These are phyloP conservation scores for Thoreauomyces humboldtii DNA, from an alignment of 192 early-diverging fungal species.

Conservation along the genomic window DNA sequence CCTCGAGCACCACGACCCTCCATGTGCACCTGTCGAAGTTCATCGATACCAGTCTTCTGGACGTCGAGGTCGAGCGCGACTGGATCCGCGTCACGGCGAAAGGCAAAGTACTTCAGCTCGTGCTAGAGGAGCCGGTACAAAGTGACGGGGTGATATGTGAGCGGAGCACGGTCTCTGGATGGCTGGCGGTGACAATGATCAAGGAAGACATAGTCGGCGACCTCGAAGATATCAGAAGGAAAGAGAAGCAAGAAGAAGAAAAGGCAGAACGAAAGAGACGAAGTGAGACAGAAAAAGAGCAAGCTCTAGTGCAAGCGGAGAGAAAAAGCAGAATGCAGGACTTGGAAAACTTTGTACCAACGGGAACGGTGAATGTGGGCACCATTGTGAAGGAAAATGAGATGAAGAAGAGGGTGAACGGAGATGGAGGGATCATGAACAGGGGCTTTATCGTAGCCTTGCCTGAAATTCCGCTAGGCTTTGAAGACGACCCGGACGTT, in stretches of 20 bases:
- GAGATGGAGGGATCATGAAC: conserved; percentile 23
- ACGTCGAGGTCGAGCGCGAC: conserved; percentile 45
- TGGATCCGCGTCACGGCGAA: conserved; percentile 46
- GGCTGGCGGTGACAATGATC: conserved; percentile 46
- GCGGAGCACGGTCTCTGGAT: conserved; percentile 46
- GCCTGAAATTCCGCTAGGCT: conserved; percentile 28
- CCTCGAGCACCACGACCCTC: conserved; percentile 28
- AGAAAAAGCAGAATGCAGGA: too few relatives aligned
- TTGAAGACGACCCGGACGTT: conserved; percentile 56
- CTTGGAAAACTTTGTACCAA: too few relatives aligned
- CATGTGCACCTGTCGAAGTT: conserved; percentile 50
- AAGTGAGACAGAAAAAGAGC: too few relatives aligned
- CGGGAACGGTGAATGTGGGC: conserved; percentile 11
- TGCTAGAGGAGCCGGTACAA: conserved; percentile 40
- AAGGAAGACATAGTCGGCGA: conserved; percentile 23
- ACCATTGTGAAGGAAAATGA: conserved; percentile 21
- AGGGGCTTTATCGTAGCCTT: conserved; percentile 1
- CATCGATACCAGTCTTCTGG: conserved; percentile 50
- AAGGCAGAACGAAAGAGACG: not conserved
- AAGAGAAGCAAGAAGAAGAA: conserved; percentile 5
- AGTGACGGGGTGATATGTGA: conserved; percentile 43
- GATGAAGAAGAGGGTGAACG: not conserved
- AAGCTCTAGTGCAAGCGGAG: too few relatives aligned
- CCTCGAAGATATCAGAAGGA: conserved; percentile 7
- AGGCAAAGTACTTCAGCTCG: conserved; percentile 54